Evolutionary conservation across 129 eudicot species (phyloP), one percentile per base, ranked within the genome.

Genomic region (Saussurea involucrata): DNA sequence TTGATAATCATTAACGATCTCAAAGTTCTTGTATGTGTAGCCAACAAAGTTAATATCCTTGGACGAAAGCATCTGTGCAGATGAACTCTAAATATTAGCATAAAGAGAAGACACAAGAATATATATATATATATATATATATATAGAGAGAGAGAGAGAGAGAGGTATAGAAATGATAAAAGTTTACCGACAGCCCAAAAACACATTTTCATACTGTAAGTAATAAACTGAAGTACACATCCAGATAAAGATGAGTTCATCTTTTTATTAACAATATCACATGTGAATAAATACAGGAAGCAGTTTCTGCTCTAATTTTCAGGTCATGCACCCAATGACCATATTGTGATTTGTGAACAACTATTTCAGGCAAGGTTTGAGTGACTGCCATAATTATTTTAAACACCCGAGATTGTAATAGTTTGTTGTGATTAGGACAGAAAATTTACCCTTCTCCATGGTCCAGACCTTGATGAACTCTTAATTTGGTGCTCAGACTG

Each of bases 1-100:
- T 93, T 91, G 97, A 85, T 91, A 93, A 70, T 91, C 98, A 83
- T 93, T 91, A 78, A 91, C 98, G 44, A 93, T 91, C 84, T 93
- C 97, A 78, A 90, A 93, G 81, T 92, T 92, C 83, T 92, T 92
- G 86, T 92, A 92, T 3, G 96, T 89, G 88, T 89, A 89, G 18
- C 96, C 96, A 31, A 92, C 96, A 83, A 92, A 90, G 84, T 92
- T 92, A 24, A 90, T 80, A 73, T 88, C 91, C 89, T 92, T 90
- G 80, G 93, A 90, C 20, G 96, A 92, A 55, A 92, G 90, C 96
- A 92, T 90, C 93, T 92, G 93, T 92, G 93, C 58, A 82, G 10
- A 69, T 64, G 57, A 72, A 73, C 42, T 37, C 65, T 36, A 72
- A 13, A 76, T 79, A 79, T 72, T 68, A 60, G 22, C 64, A 64